Conservation (phyloP, 805 yeast genomes). For the Yarrowia sp. region DNA sequence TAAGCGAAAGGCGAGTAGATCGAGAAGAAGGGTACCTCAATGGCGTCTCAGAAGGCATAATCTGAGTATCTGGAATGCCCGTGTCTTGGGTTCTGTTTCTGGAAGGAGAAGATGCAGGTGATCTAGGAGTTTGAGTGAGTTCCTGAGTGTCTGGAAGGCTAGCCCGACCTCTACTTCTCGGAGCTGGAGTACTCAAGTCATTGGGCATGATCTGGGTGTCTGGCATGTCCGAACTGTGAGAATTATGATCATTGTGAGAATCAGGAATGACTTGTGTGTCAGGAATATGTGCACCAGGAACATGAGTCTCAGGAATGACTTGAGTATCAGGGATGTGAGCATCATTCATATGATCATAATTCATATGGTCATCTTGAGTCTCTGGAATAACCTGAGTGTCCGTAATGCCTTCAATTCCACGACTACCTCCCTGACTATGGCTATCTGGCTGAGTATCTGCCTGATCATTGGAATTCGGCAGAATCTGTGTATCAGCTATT, state of each 20-base stretch:
- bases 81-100: not conserved
- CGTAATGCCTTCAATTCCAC: not conserved
- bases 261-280: too few species aligned
- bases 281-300: too few species aligned
- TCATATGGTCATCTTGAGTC: too few species aligned
- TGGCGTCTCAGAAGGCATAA: constrained; percentile 5
- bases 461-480: constrained; percentile 17
- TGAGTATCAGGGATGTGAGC: constrained; percentile 24
- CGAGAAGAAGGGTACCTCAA: not conserved
- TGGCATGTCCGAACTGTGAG: not conserved
- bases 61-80: constrained; percentile 15
- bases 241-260: too few species aligned
- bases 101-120: constrained; percentile 13
- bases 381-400: constrained; percentile 4
- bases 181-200: constrained; percentile 4
- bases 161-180: not conserved
- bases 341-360: too few species aligned
- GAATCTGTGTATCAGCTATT: not conserved
- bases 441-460: constrained; percentile 1
- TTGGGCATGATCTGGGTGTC: not conserved
- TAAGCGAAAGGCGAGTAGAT: not conserved
- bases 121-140: not conserved
- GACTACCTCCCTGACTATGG: not conserved
- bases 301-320: not conserved
- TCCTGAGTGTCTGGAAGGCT: constrained; percentile 8